Percentiles rank a stretch among this genome's conserved stretches.
Conservation (phyloP, 164 flowering plant species). For the Sextonia rubra region DNA sequence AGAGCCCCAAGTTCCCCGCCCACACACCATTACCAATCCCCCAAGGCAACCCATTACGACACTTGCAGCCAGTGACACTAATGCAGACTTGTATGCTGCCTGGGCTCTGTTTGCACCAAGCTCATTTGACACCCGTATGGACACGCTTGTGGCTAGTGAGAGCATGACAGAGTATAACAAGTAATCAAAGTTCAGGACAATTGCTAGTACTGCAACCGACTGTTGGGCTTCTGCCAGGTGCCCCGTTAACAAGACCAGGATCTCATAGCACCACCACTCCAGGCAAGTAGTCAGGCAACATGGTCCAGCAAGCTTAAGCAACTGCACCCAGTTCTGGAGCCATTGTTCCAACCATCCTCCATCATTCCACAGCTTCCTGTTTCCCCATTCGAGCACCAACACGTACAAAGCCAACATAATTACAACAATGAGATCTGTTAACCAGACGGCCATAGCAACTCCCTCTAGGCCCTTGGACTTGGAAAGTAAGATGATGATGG, state of each 20-base stretch:
- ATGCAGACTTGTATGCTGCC: slow-evolving; percentile 44
- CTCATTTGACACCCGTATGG: slow-evolving; percentile 78
- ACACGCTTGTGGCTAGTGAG: slow-evolving; percentile 64
- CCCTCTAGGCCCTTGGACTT: slow-evolving; percentile 60
- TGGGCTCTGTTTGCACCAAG: slow-evolving; percentile 57
- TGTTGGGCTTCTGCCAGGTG: slow-evolving; percentile 50
- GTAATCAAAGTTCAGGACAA: slow-evolving; percentile 85
- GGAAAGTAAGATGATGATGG: slow-evolving; percentile 56
- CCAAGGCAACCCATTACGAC: slow-evolving; percentile 46
- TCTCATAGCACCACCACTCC: slow-evolving; percentile 98
- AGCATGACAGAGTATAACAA: slow-evolving; percentile 78
- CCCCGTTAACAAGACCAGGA: slow-evolving; percentile 70
- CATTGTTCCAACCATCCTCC: slow-evolving; percentile 75
- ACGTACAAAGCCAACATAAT: slow-evolving; percentile 42
- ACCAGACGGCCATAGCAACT: slow-evolving; percentile 70
- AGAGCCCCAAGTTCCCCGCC: slow-evolving; percentile 65
- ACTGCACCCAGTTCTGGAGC: slow-evolving; percentile 45
- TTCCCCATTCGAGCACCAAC: slow-evolving; percentile 24
- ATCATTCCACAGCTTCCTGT: slow-evolving; percentile 40
- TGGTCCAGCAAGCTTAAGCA: slow-evolving; percentile 57
- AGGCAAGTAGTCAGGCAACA: slow-evolving; percentile 91
- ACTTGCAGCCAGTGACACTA: slow-evolving; percentile 36
- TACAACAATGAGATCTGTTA: slow-evolving; percentile 49
- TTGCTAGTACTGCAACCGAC: slow-evolving; percentile 57
- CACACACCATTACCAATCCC: slow-evolving; percentile 44